Percentiles rank a stretch among this genome's conserved stretches.
phyloP scores from a whole-genome alignment of 2,329 filamentous ascomycete species.

The Hymenoscyphus linearis region DNA sequence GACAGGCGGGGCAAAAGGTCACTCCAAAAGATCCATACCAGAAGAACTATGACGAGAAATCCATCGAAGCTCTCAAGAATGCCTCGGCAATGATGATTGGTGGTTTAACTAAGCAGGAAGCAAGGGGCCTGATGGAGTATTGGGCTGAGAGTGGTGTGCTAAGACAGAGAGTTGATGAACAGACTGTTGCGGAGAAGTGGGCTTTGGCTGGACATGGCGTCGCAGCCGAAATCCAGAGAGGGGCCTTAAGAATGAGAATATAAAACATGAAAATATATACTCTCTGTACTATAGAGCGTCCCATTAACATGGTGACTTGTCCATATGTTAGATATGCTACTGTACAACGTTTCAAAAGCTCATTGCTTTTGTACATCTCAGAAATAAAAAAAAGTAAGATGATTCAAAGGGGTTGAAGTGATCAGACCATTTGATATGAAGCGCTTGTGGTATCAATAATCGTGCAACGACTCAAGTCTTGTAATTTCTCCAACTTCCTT shows the following conservation, averaged over 20 bases:
- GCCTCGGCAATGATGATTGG: slow-evolving; percentile 52
- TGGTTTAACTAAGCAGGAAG: slow-evolving; percentile 68
- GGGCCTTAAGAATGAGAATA: slow-evolving; percentile 39
- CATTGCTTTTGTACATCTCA: no score
- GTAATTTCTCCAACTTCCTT: no score
- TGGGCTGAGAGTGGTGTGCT: slow-evolving; percentile 81
- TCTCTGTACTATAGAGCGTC: not conserved
- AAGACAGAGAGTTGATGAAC: slow-evolving; percentile 62
- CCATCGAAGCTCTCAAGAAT: slow-evolving; percentile 47
- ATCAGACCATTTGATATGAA: not conserved
- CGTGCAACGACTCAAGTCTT: no score
- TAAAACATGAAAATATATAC: not conserved
- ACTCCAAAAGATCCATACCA: slow-evolving; percentile 48
- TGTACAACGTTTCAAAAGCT: not conserved
- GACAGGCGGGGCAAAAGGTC: slow-evolving; percentile 33
- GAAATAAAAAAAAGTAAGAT: no score
- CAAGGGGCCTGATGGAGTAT: slow-evolving; percentile 79
- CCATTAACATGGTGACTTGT: not conserved
- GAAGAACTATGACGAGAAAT: slow-evolving; percentile 51
- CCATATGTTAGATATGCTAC: not conserved
- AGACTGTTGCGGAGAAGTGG: slow-evolving; percentile 74
- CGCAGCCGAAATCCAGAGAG: slow-evolving; percentile 77
- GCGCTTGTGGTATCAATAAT: no score
- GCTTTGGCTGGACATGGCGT: slow-evolving; percentile 74
- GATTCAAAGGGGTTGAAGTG: not conserved